Percentiles rank a stretch among this genome's conserved stretches.
Conservation (phyloP, 1,284 basidiomycete species). For the Leccinum ponderosum region DNA sequence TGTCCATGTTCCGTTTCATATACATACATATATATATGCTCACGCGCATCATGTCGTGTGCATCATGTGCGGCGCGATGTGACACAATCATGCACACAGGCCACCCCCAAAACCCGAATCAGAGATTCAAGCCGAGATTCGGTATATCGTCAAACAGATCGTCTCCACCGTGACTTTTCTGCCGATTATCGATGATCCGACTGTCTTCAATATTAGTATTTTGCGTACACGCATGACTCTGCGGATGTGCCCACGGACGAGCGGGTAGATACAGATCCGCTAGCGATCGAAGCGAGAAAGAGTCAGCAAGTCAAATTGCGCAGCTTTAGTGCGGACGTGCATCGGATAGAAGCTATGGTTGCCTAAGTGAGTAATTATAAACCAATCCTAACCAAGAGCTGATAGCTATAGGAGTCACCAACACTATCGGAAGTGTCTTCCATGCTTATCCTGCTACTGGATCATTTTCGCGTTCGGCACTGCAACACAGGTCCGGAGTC, state of each 20-base stretch:
- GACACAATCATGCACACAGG: slow-evolving; percentile 30
- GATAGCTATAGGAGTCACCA: slow-evolving; percentile 95
- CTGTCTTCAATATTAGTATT: slow-evolving; percentile 83
- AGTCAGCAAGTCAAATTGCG: slow-evolving; percentile 94
- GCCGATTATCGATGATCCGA: slow-evolving; percentile 93
- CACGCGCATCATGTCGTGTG: neutral
- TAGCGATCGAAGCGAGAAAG: slow-evolving; percentile 93
- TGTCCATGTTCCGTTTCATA: slow-evolving; percentile 20
- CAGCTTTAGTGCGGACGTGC: slow-evolving; percentile 89
- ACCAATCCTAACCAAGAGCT: slow-evolving; percentile 96
- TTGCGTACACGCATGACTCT: slow-evolving; percentile 89
- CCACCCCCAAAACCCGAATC: slow-evolving; percentile 73
- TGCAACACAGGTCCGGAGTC: slow-evolving; percentile 96
- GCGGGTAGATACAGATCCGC: slow-evolving; percentile 94
- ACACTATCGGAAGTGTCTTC: slow-evolving; percentile 84
- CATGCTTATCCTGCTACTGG: slow-evolving; percentile 96
- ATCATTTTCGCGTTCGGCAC: slow-evolving; percentile 95
- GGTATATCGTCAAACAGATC: slow-evolving; percentile 98
- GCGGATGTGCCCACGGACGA: slow-evolving; percentile 87
- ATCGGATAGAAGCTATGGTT: slow-evolving; percentile 88
- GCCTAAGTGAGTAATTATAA: slow-evolving; percentile 94
- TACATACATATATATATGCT: neutral
- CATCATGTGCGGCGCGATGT: neutral
- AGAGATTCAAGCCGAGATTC: slow-evolving; percentile 96
- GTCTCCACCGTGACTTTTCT: slow-evolving; percentile 95